Evolutionary conservation across 2,329 filamentous ascomycete genomes (phyloP), one percentile per base, ranked within the genome.

Genomic region (Arthrobotrys entomopaga): DNA sequence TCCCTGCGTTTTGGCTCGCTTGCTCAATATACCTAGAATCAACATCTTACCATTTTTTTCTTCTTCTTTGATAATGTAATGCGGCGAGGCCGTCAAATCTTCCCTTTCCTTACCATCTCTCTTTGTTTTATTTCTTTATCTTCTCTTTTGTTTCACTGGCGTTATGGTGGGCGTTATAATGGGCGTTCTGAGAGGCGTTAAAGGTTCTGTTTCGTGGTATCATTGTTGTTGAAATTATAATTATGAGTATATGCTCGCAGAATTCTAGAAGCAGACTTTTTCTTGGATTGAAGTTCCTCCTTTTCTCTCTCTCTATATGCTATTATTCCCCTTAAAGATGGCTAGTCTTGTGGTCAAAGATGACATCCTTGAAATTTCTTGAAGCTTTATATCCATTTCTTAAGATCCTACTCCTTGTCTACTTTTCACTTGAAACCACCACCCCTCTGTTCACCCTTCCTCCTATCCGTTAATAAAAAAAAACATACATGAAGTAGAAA

Each of bases 161-260:
- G 69, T 73, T 52, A 34, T n/a, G 34, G 38, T 3, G 29, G 69
- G 69, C 69, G 61, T 73, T 73, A 49, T 71, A 50, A 56, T 3
- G 29, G 69, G 69, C 69, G 61, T 73, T 73, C 42, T 71, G 57
- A 56, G 56, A 73, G 61, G 69, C 61, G 69, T 66, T 66, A 6
- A 40, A 22, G 69, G 13, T 10, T 42, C n/a, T 7, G n/a, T 46
- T 46, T 46, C 16, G 11, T 5, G 6, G 3, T 3, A 34, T 34
- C 29, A n/a, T 34, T 6, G 6, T 34, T 34, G 29, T 53, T 19
- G 8, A 40, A n/a, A n/a, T n/a, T n/a, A n/a, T n/a, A n/a, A 19
- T 57, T 24, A 2, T 46, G 29, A 34, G n/a, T n/a, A 34, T 19
- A 52, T 60, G 58, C 42, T 43, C 34, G 29, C 52, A 42, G 8